A percentile compares a stretch with the other conserved stretches of the same genome.
These are phyloP conservation scores for Fagopyrum esculentum DNA, from an alignment of 148 eudicot species.

Conservation along the genomic window DNA sequence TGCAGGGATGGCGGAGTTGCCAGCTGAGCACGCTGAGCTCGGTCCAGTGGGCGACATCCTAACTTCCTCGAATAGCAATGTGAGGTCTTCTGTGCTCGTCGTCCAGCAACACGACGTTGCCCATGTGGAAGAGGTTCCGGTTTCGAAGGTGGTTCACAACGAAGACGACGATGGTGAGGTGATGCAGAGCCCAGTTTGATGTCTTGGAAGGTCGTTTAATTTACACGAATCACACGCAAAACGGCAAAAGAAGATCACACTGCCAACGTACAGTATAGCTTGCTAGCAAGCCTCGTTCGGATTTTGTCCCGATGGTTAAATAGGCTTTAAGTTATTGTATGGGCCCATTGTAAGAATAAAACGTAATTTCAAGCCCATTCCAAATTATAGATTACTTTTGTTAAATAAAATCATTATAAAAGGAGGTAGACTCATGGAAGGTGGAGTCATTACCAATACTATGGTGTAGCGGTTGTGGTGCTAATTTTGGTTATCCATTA, in stretches of 20 bases:
- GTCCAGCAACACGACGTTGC: constrained; percentile 36
- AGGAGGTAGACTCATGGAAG: no score
- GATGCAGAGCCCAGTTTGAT: constrained; percentile 19
- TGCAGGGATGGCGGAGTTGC: constrained; percentile 28
- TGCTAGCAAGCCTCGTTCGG: neutral
- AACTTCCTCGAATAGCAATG: constrained; percentile 26
- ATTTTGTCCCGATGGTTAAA: neutral
- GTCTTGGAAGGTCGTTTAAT: neutral
- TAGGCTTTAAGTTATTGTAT: no score
- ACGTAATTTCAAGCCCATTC: no score
- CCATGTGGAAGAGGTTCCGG: constrained; percentile 24
- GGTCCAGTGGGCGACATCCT: constrained; percentile 40
- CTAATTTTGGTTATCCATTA: no score
- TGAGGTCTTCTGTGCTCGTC: constrained; percentile 30
- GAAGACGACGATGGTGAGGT: neutral
- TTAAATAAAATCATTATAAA: no score
- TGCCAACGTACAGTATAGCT: neutral
- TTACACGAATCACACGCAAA: neutral
- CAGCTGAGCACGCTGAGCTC: constrained; percentile 30
- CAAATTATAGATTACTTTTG: no score
- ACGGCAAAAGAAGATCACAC: neutral
- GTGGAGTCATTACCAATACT: no score
- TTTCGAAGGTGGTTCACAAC: constrained; percentile 18
- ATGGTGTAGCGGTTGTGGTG: no score
- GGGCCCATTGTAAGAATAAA: no score